Conservation (phyloP, 176 grass and related monocot genomes). For the Pontederia crassipes region DNA sequence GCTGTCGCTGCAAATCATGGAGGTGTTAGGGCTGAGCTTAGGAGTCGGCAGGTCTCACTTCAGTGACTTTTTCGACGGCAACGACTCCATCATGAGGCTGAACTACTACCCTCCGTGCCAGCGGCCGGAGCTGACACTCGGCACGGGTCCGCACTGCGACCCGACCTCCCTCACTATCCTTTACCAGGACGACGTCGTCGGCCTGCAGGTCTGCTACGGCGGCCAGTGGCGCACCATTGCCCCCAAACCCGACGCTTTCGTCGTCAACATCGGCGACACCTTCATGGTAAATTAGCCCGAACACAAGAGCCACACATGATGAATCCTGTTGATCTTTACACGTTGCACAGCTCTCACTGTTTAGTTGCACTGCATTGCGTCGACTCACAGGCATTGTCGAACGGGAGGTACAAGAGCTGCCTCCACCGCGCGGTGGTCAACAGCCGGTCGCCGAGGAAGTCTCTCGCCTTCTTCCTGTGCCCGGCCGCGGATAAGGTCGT, state of each 20-base stretch:
- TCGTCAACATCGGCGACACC: constrained; percentile 76
- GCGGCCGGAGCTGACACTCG: constrained; percentile 49
- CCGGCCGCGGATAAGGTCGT: constrained; percentile 70
- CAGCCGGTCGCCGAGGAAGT: constrained; percentile 27
- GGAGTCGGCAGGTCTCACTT: constrained; percentile 38
- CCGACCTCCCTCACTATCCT: constrained; percentile 89
- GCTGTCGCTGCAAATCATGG: constrained; percentile 68
- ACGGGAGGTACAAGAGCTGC: constrained; percentile 70
- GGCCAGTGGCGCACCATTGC: constrained; percentile 37
- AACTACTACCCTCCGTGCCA: constrained; percentile 98
- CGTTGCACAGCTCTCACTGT: constrained; percentile 1
- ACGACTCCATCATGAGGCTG: constrained; percentile 76
- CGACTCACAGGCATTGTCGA: constrained; percentile 50
- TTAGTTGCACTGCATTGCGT: background rate
- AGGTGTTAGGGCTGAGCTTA: constrained; percentile 58
- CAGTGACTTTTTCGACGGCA: constrained; percentile 55
- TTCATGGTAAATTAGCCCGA: constrained; percentile 34
- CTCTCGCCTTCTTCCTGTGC: constrained; percentile 80
- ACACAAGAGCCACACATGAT: background rate
- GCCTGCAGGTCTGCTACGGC: constrained; percentile 54
- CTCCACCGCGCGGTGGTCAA: constrained; percentile 87
- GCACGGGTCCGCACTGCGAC: constrained; percentile 79
- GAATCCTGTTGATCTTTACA: background rate
- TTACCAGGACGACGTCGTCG: constrained; percentile 70
- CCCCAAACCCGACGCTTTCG: constrained; percentile 27